A percentile compares a stretch with the other conserved stretches of the same genome.
Evolutionary conservation across 192 early-diverging fungal genomes (phyloP).

Genomic region (Backusella morwellensis): DNA sequence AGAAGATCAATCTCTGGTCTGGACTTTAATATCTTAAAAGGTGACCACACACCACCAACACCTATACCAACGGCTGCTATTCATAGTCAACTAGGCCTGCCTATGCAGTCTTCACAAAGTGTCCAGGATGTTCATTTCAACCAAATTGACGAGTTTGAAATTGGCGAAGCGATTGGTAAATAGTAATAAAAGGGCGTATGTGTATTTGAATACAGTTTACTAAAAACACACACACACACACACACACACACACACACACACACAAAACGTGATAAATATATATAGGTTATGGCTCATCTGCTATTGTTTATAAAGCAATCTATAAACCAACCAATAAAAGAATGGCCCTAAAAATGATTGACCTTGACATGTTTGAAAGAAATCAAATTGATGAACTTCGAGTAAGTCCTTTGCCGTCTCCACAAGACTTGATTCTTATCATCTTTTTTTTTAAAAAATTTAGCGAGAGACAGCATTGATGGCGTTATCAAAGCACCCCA

Average conservation of each 20-base stretch:
- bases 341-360: slow-evolving; percentile 84
- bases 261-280: not conserved
- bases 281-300: slow-evolving; percentile 84
- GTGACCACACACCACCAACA: not conserved
- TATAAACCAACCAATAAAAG: slow-evolving; percentile 68
- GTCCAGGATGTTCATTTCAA: slow-evolving; percentile 15
- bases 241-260: too few species aligned
- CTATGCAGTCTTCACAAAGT: not conserved
- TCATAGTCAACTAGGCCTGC: not conserved
- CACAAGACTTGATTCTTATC: not conserved
- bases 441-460: not conserved
- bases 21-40: not conserved
- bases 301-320: slow-evolving; percentile 76
- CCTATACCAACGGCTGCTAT: not conserved
- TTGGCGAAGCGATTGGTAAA: slow-evolving; percentile 31
- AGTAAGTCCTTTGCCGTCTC: slow-evolving; percentile 37
- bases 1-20: not conserved
- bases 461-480: slow-evolving; percentile 85
- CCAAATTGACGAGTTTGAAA: slow-evolving; percentile 30
- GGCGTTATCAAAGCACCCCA: slow-evolving; percentile 84
- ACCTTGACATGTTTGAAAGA: slow-evolving; percentile 87
- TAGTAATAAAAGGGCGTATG: not conserved
- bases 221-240: not conserved
- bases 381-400: slow-evolving; percentile 91
- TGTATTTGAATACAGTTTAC: not conserved